Evolutionary conservation across 768 basidiomycete species (phyloP).

Genomic region (Amanita pseudoporphyria): DNA sequence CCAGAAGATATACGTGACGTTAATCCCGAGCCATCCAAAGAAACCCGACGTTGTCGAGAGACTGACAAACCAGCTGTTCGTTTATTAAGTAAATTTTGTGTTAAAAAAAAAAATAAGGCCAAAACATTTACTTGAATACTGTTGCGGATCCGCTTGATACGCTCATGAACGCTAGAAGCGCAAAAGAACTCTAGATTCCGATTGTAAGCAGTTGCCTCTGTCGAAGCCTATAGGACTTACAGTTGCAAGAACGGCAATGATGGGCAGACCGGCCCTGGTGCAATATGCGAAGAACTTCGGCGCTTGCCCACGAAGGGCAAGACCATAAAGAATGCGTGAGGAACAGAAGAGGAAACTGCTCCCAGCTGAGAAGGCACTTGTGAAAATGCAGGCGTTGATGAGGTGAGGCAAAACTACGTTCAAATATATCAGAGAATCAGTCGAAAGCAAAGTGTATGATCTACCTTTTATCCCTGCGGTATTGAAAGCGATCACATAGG

Average conservation of each 20-base stretch:
- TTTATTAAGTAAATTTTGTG: background rate
- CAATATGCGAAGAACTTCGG: conserved; percentile 33
- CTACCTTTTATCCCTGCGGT: conserved; percentile 60
- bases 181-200: conserved; percentile 27
- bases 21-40: conserved; percentile 58
- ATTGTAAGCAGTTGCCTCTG: background rate
- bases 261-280: conserved; percentile 39
- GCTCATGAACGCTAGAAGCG: conserved; percentile 54
- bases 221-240: conserved; percentile 16
- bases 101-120: background rate
- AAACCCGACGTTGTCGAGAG: conserved; percentile 62
- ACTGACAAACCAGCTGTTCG: conserved; percentile 55
- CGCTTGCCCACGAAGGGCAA: conserved; percentile 43
- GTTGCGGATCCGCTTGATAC: conserved; percentile 43
- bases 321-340: conserved; percentile 43
- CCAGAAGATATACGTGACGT: conserved; percentile 66
- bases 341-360: conserved; percentile 55
- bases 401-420: conserved; percentile 46
- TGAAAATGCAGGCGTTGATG: conserved; percentile 65
- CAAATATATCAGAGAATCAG: background rate
- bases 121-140: conserved; percentile 40
- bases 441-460: background rate
- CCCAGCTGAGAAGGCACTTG: conserved; percentile 64
- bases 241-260: conserved; percentile 25
- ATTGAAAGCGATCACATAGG: conserved; percentile 77